Evolutionary conservation across 2,329 filamentous ascomycete species (phyloP).

Genomic region (Pseudogymnoascus sp.): DNA sequence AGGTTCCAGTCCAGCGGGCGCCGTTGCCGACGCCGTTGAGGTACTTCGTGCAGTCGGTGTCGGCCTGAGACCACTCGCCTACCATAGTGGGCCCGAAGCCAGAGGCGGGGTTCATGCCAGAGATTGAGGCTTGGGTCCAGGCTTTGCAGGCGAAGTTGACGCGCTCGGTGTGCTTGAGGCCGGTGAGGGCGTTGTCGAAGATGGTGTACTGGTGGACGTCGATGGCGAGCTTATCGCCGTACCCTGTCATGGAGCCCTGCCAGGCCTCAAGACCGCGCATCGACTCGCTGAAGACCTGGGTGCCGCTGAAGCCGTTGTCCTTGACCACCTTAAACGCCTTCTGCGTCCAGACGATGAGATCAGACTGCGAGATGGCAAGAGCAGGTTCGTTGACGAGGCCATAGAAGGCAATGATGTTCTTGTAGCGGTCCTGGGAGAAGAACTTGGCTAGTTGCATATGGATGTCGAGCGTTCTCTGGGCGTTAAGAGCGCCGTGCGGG

Average conservation of each 20-base stretch:
- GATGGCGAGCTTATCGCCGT: conserved; percentile 63
- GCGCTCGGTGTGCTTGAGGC: conserved; percentile 72
- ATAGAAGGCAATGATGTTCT: conserved; percentile 85
- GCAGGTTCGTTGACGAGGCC: conserved; percentile 90
- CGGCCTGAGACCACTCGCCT: conserved; percentile 95
- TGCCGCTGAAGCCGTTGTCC: conserved; percentile 63
- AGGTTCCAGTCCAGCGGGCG: conserved; percentile 85
- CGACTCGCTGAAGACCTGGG: conserved; percentile 83
- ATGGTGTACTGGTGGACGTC: conserved; percentile 98
- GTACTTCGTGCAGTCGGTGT: conserved; percentile 82
- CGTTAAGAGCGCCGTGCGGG: conserved; percentile 68
- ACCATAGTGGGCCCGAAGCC: conserved; percentile 92
- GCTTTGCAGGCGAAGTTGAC: conserved; percentile 78
- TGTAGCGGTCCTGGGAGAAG: conserved; percentile 89
- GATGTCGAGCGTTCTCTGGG: conserved; percentile 72
- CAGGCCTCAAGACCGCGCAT: conserved; percentile 89
- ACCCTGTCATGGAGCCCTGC: conserved; percentile 69
- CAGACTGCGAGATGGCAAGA: conserved; percentile 59
- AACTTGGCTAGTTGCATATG: conserved; percentile 83
- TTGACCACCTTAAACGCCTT: conserved; percentile 65
- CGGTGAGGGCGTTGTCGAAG: conserved; percentile 85
- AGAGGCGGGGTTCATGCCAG: conserved; percentile 61
- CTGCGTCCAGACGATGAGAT: conserved; percentile 72
- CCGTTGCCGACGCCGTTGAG: conserved; percentile 87
- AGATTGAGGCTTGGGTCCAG: conserved; percentile 69